Conservation (phyloP, 73 alveolate species). For the Effrenium voratum region DNA sequence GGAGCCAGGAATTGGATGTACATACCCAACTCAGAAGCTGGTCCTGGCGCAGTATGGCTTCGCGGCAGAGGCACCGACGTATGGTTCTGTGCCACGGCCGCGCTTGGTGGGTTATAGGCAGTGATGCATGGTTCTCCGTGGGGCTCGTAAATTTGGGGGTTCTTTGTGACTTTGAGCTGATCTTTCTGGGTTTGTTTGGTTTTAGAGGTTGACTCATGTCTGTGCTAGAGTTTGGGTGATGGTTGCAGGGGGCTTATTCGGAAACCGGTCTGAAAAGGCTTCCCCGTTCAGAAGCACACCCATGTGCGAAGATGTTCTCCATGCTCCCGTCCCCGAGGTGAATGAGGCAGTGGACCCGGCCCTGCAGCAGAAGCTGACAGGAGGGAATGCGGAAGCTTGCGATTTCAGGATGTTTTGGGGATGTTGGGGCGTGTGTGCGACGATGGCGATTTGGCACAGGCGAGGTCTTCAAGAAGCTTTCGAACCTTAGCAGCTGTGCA, state of each 20-base stretch:
- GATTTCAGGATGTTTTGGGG: not conserved
- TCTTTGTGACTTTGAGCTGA: too few relatives aligned
- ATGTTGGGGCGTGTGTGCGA: not conserved
- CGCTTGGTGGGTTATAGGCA: too few relatives aligned
- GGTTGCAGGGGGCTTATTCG: not conserved
- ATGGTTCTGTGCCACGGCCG: slow-evolving; percentile 63
- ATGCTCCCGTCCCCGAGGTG: not conserved
- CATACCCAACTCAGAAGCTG: slow-evolving; percentile 81
- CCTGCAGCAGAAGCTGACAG: slow-evolving; percentile 62
- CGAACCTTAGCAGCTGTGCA: slow-evolving; percentile 40
- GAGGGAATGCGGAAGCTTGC: not conserved
- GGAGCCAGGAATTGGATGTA: slow-evolving; percentile 36
- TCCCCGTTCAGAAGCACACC: not conserved
- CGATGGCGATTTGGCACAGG: slow-evolving; percentile 4
- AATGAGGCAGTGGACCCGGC: slow-evolving; percentile 29
- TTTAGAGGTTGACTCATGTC: not conserved
- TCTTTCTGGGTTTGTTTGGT: not conserved
- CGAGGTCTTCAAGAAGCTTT: slow-evolving; percentile 28
- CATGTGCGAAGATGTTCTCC: not conserved
- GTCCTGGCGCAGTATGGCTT: slow-evolving; percentile 81
- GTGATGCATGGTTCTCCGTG: too few relatives aligned
- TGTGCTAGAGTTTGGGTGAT: not conserved
- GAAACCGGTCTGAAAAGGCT: not conserved
- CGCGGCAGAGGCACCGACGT: slow-evolving; percentile 57
- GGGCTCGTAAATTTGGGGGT: too few relatives aligned